Base-by-base conservation (phyloP, 768 basidiomycete species). In the Xerocomellus amylosporus region DNA sequence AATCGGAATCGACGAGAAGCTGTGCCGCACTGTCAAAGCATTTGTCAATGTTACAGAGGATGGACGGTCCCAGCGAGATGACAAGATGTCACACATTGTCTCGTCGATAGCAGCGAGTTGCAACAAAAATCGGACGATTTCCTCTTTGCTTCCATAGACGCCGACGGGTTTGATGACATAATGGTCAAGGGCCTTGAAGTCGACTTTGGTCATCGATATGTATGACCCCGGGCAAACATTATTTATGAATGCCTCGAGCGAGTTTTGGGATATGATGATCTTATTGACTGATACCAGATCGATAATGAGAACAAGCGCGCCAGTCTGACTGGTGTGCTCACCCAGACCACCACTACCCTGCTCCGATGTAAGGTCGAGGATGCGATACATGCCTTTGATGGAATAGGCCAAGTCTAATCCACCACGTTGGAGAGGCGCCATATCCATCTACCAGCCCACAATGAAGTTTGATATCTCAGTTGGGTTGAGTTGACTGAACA, bases 201-300 rank as follows among this genome's bases (percentile, higher is more conserved):
- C 74, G 54, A 86, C 79, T 55, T 75, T 79, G 2, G 80, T 83
- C 46, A 84, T 69, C 0, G 81, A 80, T 1, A 60, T 55, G 59
- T 83, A 85, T 5, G 85, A 77, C 2, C 79, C 77, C 0, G 84
- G 81, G 38, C 61, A 72, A 9, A 84, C 43, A 17, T 61, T 62
- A 47, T 84, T 80, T 59, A 82, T 75, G 47, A 85, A 76, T 3
- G 69, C 56, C 54, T 71, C 68, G 13, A 86, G 67, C 3, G 80
- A 77, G 3, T 75, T 68, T 62, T 83, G 81, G 2, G 73, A 71
- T 28, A 86, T 86, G 64, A 86, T 79, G 31, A 86, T 77, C 61
- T 86, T 86, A 59, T 84, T 82, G 37, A 84, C 84, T 83, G 55
- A 48, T 46, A 17, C 28, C n/a, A 46, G 9, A 48, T n/a, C 17